Base-by-base conservation (phyloP, 2,329 filamentous ascomycete species). In the Fusarium palustre region DNA sequence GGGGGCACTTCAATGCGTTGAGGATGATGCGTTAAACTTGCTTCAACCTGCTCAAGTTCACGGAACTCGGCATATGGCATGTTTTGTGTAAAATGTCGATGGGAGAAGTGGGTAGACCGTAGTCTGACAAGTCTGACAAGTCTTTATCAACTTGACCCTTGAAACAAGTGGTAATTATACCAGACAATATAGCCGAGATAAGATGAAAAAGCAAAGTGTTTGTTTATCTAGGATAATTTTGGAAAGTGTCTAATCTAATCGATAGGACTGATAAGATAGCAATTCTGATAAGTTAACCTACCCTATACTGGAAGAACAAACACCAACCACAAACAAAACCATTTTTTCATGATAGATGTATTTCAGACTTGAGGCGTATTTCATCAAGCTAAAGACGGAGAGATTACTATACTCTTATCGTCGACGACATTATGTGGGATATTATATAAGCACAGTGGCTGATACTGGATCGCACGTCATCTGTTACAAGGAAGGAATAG, bases 21-120 rank as follows among this genome's bases (percentile, higher is more conserved):
- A 9, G 15, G 8, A 36, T 36, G 12, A 39, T 39, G 33, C 24
- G 48, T 28, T 38, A 15, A 52, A 22, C 33, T 30, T 20, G 31
- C 41, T 48, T 50, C 24, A 50, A 28, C 16, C 15, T 48, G 42
- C 42, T 49, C 31, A 49, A 22, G n/a, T 16, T 22, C 16, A 20
- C 53, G 53, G 53, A 48, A 48, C 22, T 55, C 53, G 53, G 53
- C 53, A 48, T 47, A 48, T 30, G 42, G 31, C 15, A 48, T 49
- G 53, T 55, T 55, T 55, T 38, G 12, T 30, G 10, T 55, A 30
- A 11, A 41, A 52, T 10, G 13, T 16, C 13, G 33, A 22, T 38
- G 34, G 2, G 13, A 15, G 25, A 52, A 15, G 24, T 52, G 48
- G 34, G 34, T 38, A 52, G 48, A 52, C 24, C 20, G 34, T 36